Evolutionary conservation across 257 asterid genomes (phyloP), one percentile per base, ranked within the genome.

Genomic region (Solanum commersonii): DNA sequence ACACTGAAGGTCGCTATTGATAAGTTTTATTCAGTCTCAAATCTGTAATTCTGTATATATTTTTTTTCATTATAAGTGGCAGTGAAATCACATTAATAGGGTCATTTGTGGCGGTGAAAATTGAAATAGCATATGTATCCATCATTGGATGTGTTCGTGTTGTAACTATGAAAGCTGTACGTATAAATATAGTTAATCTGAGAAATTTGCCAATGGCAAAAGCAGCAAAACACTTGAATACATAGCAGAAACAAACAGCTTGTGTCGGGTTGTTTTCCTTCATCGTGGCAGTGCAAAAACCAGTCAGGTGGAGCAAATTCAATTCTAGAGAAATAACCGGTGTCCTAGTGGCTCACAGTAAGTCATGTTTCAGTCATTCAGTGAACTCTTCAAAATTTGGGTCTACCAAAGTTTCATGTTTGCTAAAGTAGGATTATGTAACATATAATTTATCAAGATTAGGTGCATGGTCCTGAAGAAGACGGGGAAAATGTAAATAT

Each of bases 261-360:
- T 65, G 31, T 86, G 12, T 89, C 38, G 8, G 16, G 56, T 20
- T 72, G 72, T 33, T 89, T 76, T 84, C 67, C 87, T 84, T 88
- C 92, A 35, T 31, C 12, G 87, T 90, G 60, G 91, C 94, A 93
- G 87, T 91, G 86, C 86, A 92, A 35, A 37, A 95, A 86, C 73
- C 94, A 34, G 89, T 94, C 93, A 3, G 98, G 98, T 40, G 68
- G 76, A 86, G 94, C 91, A 84, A 92, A 94, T 90, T 92, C 92
- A 22, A 95, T 93, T 85, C 87, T 89, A 2, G 94, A 92, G 65
- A 56, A 56, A 56, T 84, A 88, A 93, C 8, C 89, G 93, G 67
- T 33, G 89, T 87, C 99, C 97, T 59, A 95, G 89, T 14, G 98
- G 93, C 99, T 95, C 49, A 70, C 67, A 88, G 92, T 87, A 94